Conservation (phyloP, 805 yeast genomes). For the Pichia rugopelliculosa region DNA sequence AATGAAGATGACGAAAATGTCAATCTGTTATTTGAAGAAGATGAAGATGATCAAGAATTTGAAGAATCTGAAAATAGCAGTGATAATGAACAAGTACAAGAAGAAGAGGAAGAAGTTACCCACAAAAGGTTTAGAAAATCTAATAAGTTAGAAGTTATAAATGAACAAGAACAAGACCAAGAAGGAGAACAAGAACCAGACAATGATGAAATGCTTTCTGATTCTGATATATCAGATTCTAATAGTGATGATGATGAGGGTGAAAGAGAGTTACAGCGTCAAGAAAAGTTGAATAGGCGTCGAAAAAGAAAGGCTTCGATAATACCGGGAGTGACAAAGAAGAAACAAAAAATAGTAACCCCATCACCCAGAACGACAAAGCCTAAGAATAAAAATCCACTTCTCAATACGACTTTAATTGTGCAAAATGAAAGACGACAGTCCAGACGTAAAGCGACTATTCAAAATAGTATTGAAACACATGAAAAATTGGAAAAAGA, state of each 20-base stretch:
- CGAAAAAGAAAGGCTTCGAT: slow-evolving; percentile 43
- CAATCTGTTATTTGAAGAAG: slow-evolving; percentile 60
- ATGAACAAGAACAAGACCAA: slow-evolving; percentile 25
- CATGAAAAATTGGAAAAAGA: slow-evolving; percentile 63
- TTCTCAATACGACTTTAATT: not conserved
- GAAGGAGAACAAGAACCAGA: slow-evolving; percentile 13
- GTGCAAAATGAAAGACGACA: slow-evolving; percentile 52
- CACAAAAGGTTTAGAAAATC: slow-evolving; percentile 9
- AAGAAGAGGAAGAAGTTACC: slow-evolving; percentile 21
- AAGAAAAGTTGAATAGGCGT: slow-evolving; percentile 20
- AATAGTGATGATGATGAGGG: slow-evolving; percentile 54
- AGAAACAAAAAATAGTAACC: slow-evolving; percentile 9
- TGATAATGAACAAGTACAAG: slow-evolving; percentile 21
- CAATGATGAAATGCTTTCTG: slow-evolving; percentile 38
- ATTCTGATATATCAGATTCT: slow-evolving; percentile 43
- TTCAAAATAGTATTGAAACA: slow-evolving; percentile 69
- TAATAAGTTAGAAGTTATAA: not conserved
- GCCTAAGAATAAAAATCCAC: not conserved
- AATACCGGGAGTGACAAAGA: slow-evolving; percentile 14
- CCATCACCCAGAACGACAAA: not conserved
- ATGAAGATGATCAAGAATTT: slow-evolving; percentile 48
- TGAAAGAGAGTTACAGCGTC: slow-evolving; percentile 30
- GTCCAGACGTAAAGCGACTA: slow-evolving; percentile 71
- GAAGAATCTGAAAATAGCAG: slow-evolving; percentile 24
- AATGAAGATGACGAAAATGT: slow-evolving; percentile 73